Evolutionary conservation across 352 stramenopile genomes (phyloP), one percentile per base, ranked within the genome.

Genomic region (Pythium rhizo-oryzae): DNA sequence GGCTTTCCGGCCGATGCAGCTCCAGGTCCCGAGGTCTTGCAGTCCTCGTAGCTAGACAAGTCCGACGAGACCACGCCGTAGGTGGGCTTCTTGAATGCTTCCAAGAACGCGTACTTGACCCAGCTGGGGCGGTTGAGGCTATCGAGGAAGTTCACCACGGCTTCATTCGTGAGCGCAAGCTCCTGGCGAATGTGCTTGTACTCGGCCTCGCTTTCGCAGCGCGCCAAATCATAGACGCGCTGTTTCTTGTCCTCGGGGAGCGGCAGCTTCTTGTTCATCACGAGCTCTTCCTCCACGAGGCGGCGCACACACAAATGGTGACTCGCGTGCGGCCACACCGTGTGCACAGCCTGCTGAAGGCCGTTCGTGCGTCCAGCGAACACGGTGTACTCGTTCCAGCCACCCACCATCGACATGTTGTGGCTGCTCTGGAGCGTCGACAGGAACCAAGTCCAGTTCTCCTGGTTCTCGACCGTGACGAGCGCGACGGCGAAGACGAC

Each of bases 381-480:
- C 56, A 93, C 80, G 1, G 82, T 90, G 74, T 89, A 93, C 54
- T 85, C 79, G 55, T 82, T 79, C 77, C 82, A 88, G 49, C 64
- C 64, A 23, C 59, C 54, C 13, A 49, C 35, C 44, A 69, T 60
- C 8, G 85, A 65, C 7, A 75, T 63, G 1, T 70, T 70, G 16
- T 80, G 75, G 7, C 64, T 78, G 59, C 51, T 78, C 58, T 90
- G 76, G 4, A 93, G 24, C 8, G 70, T 77, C 8, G 70, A 72
- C 51, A 93, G 54, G 54, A 93, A 93, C 85, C 85, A 93, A 58
- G 85, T 84, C 85, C 85, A 93, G 69, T 83, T 91, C 18, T 76
- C 53, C 68, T 91, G 74, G 49, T 82, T 80, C 65, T 93, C 85
- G 28, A 87, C 74, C 15, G 65, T 74, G 23, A 93, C 85, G 25